phyloP scores from a whole-genome alignment of 169 alveolate species.

The Prorocentrum cordatum region DNA sequence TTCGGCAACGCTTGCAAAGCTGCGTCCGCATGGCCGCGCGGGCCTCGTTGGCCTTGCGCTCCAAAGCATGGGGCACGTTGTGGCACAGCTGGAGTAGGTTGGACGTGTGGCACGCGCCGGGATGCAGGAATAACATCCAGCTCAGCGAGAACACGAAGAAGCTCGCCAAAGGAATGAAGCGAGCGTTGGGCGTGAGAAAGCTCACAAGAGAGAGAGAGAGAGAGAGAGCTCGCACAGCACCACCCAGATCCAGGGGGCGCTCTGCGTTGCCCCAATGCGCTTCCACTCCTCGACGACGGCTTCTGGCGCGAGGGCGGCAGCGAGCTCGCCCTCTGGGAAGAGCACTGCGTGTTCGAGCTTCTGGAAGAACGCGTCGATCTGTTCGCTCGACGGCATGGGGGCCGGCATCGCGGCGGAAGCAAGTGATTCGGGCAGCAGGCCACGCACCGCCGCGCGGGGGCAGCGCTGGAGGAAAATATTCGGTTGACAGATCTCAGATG shows the following conservation, averaged over 20 bases:
- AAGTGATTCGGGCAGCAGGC: too few relatives aligned
- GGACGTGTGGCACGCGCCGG: conserved; percentile 17
- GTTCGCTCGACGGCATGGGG: background rate
- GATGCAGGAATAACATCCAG: conserved; percentile 9
- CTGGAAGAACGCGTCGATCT: conserved; percentile 1
- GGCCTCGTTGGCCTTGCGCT: background rate
- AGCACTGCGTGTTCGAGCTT: background rate
- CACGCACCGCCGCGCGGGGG: too few relatives aligned
- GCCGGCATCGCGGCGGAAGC: too few relatives aligned
- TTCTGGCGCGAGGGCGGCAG: background rate
- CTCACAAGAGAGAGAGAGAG: too few relatives aligned
- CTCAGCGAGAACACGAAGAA: background rate
- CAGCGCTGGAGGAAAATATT: too few relatives aligned
- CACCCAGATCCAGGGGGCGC: conserved; percentile 25
- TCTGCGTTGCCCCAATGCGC: background rate
- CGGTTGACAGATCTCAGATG: too few relatives aligned
- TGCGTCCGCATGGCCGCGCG: background rate
- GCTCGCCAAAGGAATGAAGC: background rate
- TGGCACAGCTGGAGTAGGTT: conserved; percentile 4
- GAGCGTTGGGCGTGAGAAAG: background rate
- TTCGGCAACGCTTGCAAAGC: background rate
- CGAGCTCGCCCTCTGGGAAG: background rate
- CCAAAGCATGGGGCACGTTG: background rate
- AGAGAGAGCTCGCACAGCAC: conserved; percentile 16
- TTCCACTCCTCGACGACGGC: background rate